Percentiles rank a stretch among this genome's conserved stretches.
Conservation (phyloP, 164 flowering plant genomes). For the Vitis vinifera region DNA sequence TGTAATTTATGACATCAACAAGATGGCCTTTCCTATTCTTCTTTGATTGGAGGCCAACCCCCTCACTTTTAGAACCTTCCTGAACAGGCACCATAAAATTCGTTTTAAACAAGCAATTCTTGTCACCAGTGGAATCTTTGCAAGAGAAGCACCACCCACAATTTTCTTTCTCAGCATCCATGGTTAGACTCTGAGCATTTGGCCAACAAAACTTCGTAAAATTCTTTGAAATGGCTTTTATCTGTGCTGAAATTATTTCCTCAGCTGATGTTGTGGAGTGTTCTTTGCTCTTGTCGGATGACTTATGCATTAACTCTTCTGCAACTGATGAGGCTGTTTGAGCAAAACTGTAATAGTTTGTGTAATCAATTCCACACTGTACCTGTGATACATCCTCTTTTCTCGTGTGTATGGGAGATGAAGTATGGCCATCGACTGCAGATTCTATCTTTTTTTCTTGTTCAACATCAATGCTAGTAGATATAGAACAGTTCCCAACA, state of each 20-base stretch:
- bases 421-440: constrained; percentile 11
- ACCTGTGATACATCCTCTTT: constrained; percentile 19
- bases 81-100: constrained; percentile 24
- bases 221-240: constrained; percentile 54
- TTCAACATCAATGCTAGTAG: constrained; percentile 19
- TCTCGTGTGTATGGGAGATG: constrained; percentile 16
- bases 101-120: constrained; percentile 62
- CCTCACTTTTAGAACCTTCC: constrained; percentile 33
- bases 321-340: constrained; percentile 53
- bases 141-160: constrained; percentile 98
- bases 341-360: constrained; percentile 74
- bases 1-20: constrained; percentile 43
- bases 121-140: constrained; percentile 46
- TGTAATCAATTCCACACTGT: constrained; percentile 36
- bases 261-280: constrained; percentile 40
- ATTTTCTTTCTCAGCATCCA: constrained; percentile 55
- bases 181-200: constrained; percentile 27
- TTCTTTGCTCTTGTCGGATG: constrained; percentile 39
- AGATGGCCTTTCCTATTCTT: constrained; percentile 55
- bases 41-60: constrained; percentile 33
- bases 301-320: constrained; percentile 51
- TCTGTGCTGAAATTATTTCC: constrained; percentile 58
- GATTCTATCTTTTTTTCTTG: constrained; percentile 19
- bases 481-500: constrained; percentile 14
- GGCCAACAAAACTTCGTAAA: constrained; percentile 59